Conservation (phyloP, 768 basidiomycete genomes). For the Tulasnella sp. region DNA sequence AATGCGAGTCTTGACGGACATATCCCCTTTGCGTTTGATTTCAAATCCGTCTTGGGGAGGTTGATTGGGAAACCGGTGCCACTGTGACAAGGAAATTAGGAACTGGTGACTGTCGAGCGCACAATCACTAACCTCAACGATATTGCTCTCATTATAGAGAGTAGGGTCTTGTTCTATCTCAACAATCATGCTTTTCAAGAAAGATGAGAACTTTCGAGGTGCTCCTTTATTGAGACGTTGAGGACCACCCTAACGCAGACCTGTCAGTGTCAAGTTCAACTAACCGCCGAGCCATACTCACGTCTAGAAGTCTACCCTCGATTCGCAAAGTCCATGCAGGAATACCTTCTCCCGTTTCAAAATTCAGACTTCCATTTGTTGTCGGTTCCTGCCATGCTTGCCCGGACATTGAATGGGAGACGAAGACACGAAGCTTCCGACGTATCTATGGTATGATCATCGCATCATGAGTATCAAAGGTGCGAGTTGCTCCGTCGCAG, state of each 20-base stretch:
- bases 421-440: slow-evolving; percentile 71
- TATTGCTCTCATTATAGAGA: slow-evolving; percentile 73
- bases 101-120: slow-evolving; percentile 22
- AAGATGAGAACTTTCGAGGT: slow-evolving; percentile 70
- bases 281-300: slow-evolving; percentile 18
- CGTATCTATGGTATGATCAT: slow-evolving; percentile 43
- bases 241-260: slow-evolving; percentile 3
- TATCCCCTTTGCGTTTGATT: slow-evolving; percentile 68
- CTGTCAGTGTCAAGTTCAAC: slow-evolving; percentile 3
- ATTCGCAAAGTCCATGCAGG: slow-evolving; percentile 82
- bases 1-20: slow-evolving; percentile 64
- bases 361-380: slow-evolving; percentile 34
- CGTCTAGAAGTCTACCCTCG: slow-evolving; percentile 67
- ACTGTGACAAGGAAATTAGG: slow-evolving; percentile 31
- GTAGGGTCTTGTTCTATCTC: slow-evolving; percentile 79
- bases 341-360: slow-evolving; percentile 80
- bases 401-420: slow-evolving; percentile 77
- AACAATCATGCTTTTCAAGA: slow-evolving; percentile 72
- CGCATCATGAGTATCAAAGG: not conserved
- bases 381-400: slow-evolving; percentile 60
- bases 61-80: slow-evolving; percentile 25
- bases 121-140: slow-evolving; percentile 59
- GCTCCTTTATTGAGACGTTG: slow-evolving; percentile 49
- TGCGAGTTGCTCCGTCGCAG: not conserved
- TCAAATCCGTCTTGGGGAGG: slow-evolving; percentile 78